These are phyloP conservation scores for Botrytis elliptica DNA, from an alignment of 2,329 filamentous ascomycete species.

Conservation along the genomic window DNA sequence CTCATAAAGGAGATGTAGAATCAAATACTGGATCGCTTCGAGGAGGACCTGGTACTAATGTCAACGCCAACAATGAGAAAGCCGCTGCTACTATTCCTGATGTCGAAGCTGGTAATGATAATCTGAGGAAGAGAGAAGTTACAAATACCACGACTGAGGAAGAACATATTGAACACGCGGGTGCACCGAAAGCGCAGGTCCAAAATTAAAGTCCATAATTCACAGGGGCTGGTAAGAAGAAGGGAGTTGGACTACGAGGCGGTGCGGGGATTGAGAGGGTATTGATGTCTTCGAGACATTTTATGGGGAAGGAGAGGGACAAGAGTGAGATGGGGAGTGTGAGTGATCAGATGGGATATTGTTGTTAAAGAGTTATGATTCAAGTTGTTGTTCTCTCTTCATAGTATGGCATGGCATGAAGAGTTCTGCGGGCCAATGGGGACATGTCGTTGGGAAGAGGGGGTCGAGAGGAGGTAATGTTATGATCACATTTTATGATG, in stretches of 20 bases:
- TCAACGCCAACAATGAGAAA: background rate
- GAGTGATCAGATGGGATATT: background rate
- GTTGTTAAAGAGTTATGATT: background rate
- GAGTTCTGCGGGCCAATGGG: too few relatives aligned
- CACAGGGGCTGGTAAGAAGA: background rate
- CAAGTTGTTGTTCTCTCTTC: background rate
- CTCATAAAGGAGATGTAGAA: slow-evolving; percentile 13
- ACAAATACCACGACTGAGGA: background rate
- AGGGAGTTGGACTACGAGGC: background rate
- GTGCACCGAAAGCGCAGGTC: background rate
- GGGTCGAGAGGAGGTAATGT: background rate
- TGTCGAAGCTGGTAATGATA: background rate
- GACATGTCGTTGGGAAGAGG: background rate
- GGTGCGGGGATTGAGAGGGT: background rate
- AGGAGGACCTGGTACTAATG: background rate
- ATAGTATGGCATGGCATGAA: background rate
- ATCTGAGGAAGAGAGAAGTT: background rate
- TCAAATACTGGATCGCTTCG: background rate
- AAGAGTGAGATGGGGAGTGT: background rate
- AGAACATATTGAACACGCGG: background rate
- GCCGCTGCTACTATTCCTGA: background rate
- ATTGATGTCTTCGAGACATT: background rate
- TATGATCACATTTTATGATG: background rate
- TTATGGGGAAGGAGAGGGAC: background rate
- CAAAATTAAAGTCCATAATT: background rate